phyloP scores from a whole-genome alignment of 352 stramenopile species.

The Phytophthora sp. region DNA sequence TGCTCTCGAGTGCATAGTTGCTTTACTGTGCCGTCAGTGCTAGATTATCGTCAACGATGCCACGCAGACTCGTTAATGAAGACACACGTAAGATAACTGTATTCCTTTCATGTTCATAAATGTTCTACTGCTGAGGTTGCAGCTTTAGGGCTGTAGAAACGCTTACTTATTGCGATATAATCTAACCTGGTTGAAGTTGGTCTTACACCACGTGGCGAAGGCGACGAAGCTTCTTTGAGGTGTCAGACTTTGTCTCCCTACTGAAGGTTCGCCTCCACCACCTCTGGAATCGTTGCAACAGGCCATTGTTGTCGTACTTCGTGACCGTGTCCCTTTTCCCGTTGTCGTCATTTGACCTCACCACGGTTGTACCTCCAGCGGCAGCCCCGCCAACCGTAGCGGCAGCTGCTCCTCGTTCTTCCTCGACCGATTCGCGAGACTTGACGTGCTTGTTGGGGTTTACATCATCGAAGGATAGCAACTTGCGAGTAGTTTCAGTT shows the following conservation, averaged over 20 bases:
- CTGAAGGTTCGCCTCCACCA: constrained; percentile 12
- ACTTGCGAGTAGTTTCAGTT: background rate
- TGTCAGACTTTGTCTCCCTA: background rate
- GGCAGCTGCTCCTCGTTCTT: constrained; percentile 6
- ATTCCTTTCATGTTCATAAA: constrained; percentile 8
- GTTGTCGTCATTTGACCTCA: background rate
- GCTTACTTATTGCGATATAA: too few relatives aligned
- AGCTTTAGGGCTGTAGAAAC: too few relatives aligned
- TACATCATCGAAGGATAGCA: constrained; percentile 16
- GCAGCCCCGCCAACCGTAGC: constrained; percentile 3
- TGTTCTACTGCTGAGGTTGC: background rate
- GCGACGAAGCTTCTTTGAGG: constrained; percentile 4
- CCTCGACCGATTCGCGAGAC: background rate
- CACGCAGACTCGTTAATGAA: constrained; percentile 10
- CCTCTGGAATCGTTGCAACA: constrained; percentile 10
- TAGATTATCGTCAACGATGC: constrained; percentile 19
- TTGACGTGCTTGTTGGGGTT: background rate
- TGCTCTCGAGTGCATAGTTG: background rate
- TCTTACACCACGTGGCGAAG: background rate
- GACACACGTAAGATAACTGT: constrained; percentile 18
- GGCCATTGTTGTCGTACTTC: constrained; percentile 21
- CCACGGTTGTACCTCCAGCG: background rate
- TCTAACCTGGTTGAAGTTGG: background rate
- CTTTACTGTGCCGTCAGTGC: constrained; percentile 4
- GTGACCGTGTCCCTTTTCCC: constrained; percentile 13